These are phyloP conservation scores for Exophiala sideris DNA, from an alignment of 2,329 filamentous ascomycete species.

Conservation along the genomic window DNA sequence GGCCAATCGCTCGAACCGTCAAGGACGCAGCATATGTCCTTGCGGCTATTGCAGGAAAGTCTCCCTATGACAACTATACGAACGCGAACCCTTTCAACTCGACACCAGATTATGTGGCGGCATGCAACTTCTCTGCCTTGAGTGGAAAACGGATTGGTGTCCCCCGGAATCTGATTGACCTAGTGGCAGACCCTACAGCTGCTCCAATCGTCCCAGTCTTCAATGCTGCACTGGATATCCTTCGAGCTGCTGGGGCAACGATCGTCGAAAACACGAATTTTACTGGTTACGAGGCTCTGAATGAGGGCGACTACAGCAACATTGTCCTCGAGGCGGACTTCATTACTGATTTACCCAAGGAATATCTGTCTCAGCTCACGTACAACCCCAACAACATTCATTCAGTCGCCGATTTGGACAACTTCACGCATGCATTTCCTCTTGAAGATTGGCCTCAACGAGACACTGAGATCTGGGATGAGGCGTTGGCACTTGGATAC, in stretches of 20 bases:
- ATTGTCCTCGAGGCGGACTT: slow-evolving; percentile 60
- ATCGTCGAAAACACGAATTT: slow-evolving; percentile 61
- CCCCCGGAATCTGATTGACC: slow-evolving; percentile 56
- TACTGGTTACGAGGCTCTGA: slow-evolving; percentile 46
- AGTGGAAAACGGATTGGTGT: slow-evolving; percentile 62
- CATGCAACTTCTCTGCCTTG: slow-evolving; percentile 54
- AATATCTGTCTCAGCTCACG: slow-evolving; percentile 55
- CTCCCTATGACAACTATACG: slow-evolving; percentile 56
- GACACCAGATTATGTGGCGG: slow-evolving; percentile 59
- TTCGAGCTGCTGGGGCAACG: slow-evolving; percentile 56
- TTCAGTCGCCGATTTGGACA: slow-evolving; percentile 49
- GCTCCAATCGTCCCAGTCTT: slow-evolving; percentile 53
- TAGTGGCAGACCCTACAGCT: slow-evolving; percentile 32
- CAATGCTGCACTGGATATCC: slow-evolving; percentile 49
- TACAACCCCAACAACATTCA: slow-evolving; percentile 57
- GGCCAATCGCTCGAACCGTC: slow-evolving; percentile 57
- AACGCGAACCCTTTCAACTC: slow-evolving; percentile 52
- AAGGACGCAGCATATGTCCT: slow-evolving; percentile 58
- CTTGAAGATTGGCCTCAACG: slow-evolving; percentile 59
- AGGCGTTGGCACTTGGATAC: slow-evolving; percentile 51
- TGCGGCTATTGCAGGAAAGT: slow-evolving; percentile 56
- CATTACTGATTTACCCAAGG: slow-evolving; percentile 52
- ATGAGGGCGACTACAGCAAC: slow-evolving; percentile 31
- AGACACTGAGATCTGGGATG: slow-evolving; percentile 58
- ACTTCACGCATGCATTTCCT: slow-evolving; percentile 54